Evolutionary conservation across 1,139 yeast species (phyloP).

Genomic region (Suhomyces maxii): DNA sequence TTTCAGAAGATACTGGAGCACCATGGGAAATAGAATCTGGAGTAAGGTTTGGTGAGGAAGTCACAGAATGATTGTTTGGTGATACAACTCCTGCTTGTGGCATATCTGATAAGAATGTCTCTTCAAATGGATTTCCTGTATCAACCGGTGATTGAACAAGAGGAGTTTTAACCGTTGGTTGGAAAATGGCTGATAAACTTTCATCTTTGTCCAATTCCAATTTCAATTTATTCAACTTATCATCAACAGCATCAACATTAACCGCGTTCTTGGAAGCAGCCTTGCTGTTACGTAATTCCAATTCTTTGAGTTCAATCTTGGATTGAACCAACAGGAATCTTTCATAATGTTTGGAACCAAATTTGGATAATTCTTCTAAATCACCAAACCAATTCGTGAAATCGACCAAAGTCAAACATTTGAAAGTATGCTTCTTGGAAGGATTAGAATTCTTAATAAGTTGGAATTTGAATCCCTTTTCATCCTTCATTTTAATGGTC

Average conservation of each 20-base stretch:
- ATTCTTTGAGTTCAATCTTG: constrained; percentile 24
- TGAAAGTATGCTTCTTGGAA: constrained; percentile 38
- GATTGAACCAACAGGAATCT: constrained; percentile 38
- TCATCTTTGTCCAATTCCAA: constrained; percentile 9
- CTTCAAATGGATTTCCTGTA: constrained; percentile 40
- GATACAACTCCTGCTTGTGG: constrained; percentile 4
- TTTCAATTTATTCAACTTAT: constrained; percentile 4
- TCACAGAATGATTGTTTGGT: background rate
- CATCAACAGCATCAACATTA: background rate
- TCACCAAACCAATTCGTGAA: constrained; percentile 41
- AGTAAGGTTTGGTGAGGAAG: constrained; percentile 3
- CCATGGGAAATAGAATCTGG: constrained; percentile 7
- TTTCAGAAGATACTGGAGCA: background rate
- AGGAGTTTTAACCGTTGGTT: constrained; percentile 42
- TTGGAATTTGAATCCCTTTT: constrained; percentile 36
- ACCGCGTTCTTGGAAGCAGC: background rate
- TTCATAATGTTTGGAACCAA: constrained; percentile 33
- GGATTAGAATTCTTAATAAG: constrained; percentile 30
- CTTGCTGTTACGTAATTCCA: constrained; percentile 4
- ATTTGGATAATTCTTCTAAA: constrained; percentile 39
- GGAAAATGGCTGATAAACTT: constrained; percentile 34
- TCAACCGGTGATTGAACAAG: constrained; percentile 20
- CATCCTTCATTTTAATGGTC: constrained; percentile 34
- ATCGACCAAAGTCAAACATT: constrained; percentile 34
- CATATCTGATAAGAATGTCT: constrained; percentile 24